phyloP scores from a whole-genome alignment of 1,284 basidiomycete species.

The Heterobasidion occidentale region DNA sequence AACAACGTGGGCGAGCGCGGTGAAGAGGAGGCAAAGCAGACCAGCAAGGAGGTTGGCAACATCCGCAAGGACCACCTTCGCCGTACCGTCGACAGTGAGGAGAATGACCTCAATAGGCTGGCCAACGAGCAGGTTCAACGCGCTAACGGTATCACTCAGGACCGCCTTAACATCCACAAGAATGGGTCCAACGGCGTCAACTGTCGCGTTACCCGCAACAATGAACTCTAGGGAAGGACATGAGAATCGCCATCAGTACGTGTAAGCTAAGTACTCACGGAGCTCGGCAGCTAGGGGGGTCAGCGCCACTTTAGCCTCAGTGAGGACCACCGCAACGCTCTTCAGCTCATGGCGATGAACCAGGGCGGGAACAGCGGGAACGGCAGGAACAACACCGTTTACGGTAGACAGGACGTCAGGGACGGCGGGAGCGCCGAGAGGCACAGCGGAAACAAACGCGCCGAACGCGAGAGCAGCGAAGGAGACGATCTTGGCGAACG shows the following conservation, averaged over 20 bases:
- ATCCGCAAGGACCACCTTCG: conserved; percentile 19
- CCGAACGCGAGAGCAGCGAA: conserved; percentile 30
- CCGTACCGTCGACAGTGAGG: conserved; percentile 21
- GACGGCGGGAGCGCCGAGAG: conserved; percentile 3
- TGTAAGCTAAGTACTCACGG: conserved; percentile 14
- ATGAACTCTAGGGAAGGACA: conserved; percentile 18
- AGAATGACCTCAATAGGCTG: conserved; percentile 22
- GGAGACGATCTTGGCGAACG: conserved; percentile 31
- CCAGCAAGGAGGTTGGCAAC: conserved; percentile 22
- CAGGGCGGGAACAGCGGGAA: conserved; percentile 18
- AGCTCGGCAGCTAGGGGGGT: conserved; percentile 19
- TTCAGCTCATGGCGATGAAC: conserved; percentile 8
- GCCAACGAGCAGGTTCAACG: conserved; percentile 27
- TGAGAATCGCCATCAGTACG: conserved; percentile 1
- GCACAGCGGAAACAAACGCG: conserved; percentile 19
- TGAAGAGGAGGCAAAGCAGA: conserved; percentile 21
- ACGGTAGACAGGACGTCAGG: no score
- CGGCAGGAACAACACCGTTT: conserved; percentile 9
- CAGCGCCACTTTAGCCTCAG: conserved; percentile 16
- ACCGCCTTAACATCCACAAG: conserved; percentile 22
- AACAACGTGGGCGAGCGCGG: conserved; percentile 23
- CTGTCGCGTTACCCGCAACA: conserved; percentile 21
- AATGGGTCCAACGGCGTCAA: conserved; percentile 19
- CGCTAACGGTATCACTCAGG: conserved; percentile 20
- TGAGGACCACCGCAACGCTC: conserved; percentile 18